These are phyloP conservation scores for Microdochium bolleyi DNA, from an alignment of 2,329 filamentous ascomycete genomes.

Conservation along the genomic window DNA sequence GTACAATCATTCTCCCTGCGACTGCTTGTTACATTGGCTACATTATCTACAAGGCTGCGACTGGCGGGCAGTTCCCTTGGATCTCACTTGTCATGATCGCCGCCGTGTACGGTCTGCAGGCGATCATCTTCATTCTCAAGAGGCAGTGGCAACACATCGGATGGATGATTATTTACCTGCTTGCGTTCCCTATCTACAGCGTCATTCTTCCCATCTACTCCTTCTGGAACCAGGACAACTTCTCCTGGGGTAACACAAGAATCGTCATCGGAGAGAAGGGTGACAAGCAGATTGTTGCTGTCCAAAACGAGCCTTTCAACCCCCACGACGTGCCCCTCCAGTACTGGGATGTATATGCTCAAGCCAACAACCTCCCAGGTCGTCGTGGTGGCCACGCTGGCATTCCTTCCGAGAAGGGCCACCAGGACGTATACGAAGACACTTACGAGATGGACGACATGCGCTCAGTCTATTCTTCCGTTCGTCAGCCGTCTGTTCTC, in stretches of 20 bases:
- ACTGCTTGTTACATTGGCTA: conserved; percentile 83
- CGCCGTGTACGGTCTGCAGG: conserved; percentile 90
- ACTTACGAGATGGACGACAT: conserved; percentile 97
- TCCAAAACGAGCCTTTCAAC: conserved; percentile 80
- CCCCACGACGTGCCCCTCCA: conserved; percentile 89
- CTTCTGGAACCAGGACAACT: conserved; percentile 99
- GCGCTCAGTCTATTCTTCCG: conserved; percentile 90
- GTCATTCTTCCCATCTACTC: conserved; percentile 90
- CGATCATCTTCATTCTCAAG: conserved; percentile 92
- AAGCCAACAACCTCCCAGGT: conserved; percentile 79
- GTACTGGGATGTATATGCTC: conserved; percentile 94
- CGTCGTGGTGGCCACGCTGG: conserved; percentile 61
- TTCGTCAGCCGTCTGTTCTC: conserved; percentile 79
- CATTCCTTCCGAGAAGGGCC: conserved; percentile 44
- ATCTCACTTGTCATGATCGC: conserved; percentile 87
- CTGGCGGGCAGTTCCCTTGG: conserved; percentile 68
- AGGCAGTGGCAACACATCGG: conserved; percentile 97
- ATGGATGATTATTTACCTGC: conserved; percentile 98
- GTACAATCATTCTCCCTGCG: conserved; percentile 85
- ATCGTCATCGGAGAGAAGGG: conserved; percentile 94
- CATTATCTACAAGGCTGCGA: conserved; percentile 72
- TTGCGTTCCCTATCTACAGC: conserved; percentile 92
- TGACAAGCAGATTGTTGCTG: conserved; percentile 79
- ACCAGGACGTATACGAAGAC: conserved; percentile 56
- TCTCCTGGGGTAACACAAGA: conserved; percentile 97